Conservation (phyloP, 805 yeast genomes). For the Pichia eremophila region DNA sequence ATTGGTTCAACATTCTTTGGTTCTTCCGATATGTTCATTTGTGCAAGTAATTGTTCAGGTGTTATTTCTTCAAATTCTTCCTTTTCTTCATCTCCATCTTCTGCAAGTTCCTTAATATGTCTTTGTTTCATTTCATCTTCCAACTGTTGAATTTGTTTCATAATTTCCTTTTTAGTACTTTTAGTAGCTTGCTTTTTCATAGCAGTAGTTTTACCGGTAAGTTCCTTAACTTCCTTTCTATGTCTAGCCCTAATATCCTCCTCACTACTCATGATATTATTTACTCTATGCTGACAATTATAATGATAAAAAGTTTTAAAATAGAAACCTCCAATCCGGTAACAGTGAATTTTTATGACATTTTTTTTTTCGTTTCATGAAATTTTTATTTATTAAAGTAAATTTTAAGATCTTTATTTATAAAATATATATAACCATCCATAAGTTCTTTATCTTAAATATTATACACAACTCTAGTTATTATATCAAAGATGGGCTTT, state of each 20-base stretch:
- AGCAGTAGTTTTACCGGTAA: conserved; percentile 59
- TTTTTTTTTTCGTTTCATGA: background rate
- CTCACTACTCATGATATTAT: conserved; percentile 19
- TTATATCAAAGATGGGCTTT: conserved; percentile 51
- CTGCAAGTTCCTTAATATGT: conserved; percentile 46
- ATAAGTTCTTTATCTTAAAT: no score
- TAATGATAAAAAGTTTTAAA: no score
- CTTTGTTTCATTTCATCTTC: conserved; percentile 44
- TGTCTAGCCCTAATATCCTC: conserved; percentile 54
- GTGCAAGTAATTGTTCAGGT: conserved; percentile 61
- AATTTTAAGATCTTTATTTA: no score
- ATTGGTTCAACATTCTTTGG: conserved; percentile 2
- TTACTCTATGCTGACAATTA: no score
- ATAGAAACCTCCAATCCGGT: no score
- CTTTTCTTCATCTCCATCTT: conserved; percentile 6
- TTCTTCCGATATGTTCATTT: conserved; percentile 23
- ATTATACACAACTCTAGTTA: no score
- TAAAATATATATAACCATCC: no score
- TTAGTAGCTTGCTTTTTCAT: conserved; percentile 79
- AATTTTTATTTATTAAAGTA: no score
- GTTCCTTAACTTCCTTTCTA: conserved; percentile 56
- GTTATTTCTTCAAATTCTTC: conserved; percentile 16
- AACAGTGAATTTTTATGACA: background rate
- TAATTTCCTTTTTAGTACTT: conserved; percentile 62
- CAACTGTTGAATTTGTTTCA: conserved; percentile 47